Conservation (phyloP, 176 grass and related monocot species). For the Avena insularis region DNA sequence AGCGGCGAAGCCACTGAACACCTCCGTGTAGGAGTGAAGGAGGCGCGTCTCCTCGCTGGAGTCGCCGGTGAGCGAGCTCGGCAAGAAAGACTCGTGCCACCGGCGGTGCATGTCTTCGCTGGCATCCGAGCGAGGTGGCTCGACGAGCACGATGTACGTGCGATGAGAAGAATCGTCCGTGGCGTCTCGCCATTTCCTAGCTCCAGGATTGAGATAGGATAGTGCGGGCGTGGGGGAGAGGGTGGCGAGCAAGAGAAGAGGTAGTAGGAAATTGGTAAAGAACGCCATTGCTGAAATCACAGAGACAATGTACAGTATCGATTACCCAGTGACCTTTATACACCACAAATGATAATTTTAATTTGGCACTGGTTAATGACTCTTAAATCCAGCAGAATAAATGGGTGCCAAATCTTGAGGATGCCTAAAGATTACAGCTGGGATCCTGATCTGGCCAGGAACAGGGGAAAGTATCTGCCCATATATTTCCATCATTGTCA, state of each 20-base stretch:
- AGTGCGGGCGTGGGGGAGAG: background rate
- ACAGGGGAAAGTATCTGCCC: background rate
- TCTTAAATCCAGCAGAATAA: background rate
- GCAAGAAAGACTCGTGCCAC: conserved; percentile 54
- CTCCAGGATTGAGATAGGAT: conserved; percentile 9
- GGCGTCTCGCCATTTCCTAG: background rate
- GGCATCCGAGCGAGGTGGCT: background rate
- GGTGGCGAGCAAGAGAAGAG: background rate
- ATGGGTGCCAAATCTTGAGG: background rate
- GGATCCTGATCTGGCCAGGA: background rate
- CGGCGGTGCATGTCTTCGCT: background rate
- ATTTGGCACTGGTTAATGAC: background rate
- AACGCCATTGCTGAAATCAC: conserved; percentile 1
- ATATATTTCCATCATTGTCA: background rate
- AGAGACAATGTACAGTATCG: background rate
- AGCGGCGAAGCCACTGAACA: conserved; percentile 49
- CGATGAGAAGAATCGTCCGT: background rate
- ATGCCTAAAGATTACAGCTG: background rate
- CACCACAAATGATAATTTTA: background rate
- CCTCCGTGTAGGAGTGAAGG: conserved; percentile 48
- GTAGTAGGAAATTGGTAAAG: background rate
- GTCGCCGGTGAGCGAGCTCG: background rate
- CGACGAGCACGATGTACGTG: conserved; percentile 26
- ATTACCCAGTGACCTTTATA: background rate
- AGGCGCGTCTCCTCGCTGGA: conserved; percentile 40